These are phyloP conservation scores for Hyaloperonospora brassicae DNA, from an alignment of 352 stramenopile genomes.

Conservation along the genomic window DNA sequence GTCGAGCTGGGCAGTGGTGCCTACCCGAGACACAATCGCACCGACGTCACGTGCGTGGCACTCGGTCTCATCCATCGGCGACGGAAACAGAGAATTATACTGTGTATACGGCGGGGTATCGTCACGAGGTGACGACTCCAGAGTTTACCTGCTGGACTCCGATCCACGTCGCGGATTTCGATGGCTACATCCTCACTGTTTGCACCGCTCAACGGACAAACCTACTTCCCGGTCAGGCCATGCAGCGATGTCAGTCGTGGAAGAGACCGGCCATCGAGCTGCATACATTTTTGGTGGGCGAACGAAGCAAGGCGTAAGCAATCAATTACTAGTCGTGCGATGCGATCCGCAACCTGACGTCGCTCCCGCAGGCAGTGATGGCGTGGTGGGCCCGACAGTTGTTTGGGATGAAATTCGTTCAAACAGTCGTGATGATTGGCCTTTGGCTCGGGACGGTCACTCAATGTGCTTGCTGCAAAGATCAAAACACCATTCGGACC, in stretches of 20 bases:
- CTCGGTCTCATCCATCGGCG: slow-evolving; percentile 27
- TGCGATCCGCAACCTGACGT: slow-evolving; percentile 1
- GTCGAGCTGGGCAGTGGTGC: slow-evolving; percentile 41
- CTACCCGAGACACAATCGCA: slow-evolving; percentile 9
- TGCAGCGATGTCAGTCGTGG: slow-evolving; percentile 26
- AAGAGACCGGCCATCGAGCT: slow-evolving; percentile 1
- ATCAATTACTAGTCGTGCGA: slow-evolving; percentile 33
- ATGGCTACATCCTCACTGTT: slow-evolving; percentile 24
- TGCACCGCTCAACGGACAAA: slow-evolving; percentile 9
- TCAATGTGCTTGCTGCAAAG: slow-evolving; percentile 35
- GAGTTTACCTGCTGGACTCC: slow-evolving; percentile 30
- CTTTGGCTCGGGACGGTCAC: slow-evolving; percentile 50
- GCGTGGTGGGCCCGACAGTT: slow-evolving; percentile 5
- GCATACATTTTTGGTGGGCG: slow-evolving; percentile 54
- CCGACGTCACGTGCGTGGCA: slow-evolving; percentile 60
- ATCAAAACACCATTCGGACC: slow-evolving; percentile 1
- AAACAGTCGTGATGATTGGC: slow-evolving; percentile 15
- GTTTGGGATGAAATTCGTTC: slow-evolving; percentile 24
- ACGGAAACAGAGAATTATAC: slow-evolving; percentile 9
- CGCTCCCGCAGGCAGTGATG: neutral
- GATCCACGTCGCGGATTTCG: slow-evolving; percentile 10
- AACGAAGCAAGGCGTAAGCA: slow-evolving; percentile 53
- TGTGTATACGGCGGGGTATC: slow-evolving; percentile 60
- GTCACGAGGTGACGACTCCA: slow-evolving; percentile 41
- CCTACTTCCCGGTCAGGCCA: slow-evolving; percentile 46